Conservation (phyloP, 2,329 filamentous ascomycete genomes). For the Alternaria sp. region DNA sequence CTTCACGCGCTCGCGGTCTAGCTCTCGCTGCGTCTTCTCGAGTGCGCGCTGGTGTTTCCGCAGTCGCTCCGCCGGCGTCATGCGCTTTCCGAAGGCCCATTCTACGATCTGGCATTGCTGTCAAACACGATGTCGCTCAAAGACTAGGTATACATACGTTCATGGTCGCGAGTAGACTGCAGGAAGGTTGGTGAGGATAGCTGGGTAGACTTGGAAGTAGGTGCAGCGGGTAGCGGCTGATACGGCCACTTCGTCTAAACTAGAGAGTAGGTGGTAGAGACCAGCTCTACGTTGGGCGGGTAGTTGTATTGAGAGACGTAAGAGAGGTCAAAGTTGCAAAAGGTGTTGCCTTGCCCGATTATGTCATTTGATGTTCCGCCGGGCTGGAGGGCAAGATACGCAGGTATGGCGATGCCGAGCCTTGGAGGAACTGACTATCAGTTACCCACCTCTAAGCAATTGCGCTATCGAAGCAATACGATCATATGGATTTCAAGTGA, state of each 20-base stretch:
- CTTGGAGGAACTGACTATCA: conserved; percentile 4
- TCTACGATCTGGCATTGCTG: conserved; percentile 72
- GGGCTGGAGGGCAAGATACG: conserved; percentile 11
- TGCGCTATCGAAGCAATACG: background rate
- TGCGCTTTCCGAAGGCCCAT: conserved; percentile 99
- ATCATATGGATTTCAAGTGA: background rate
- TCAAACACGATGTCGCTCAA: background rate
- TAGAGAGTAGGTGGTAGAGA: background rate
- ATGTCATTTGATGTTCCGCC: conserved; percentile 14
- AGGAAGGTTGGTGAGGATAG: background rate
- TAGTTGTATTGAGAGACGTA: background rate
- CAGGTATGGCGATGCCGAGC: conserved; percentile 17
- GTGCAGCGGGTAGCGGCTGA: conserved; percentile 13
- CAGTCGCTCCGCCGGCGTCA: conserved; percentile 92
- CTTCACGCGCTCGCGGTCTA: conserved; percentile 94
- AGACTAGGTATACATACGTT: conserved; percentile 56
- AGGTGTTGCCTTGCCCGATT: background rate
- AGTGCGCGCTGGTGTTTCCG: conserved; percentile 95
- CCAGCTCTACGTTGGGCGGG: background rate
- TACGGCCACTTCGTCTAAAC: conserved; percentile 1
- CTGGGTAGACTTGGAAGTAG: conserved; percentile 10
- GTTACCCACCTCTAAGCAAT: background rate
- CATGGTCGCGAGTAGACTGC: conserved; percentile 29
- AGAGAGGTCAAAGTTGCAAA: background rate
- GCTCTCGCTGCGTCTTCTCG: conserved; percentile 95